Evolutionary conservation across 176 grass and related monocot genomes (phyloP).

Genomic region (Paspalum notatum): DNA sequence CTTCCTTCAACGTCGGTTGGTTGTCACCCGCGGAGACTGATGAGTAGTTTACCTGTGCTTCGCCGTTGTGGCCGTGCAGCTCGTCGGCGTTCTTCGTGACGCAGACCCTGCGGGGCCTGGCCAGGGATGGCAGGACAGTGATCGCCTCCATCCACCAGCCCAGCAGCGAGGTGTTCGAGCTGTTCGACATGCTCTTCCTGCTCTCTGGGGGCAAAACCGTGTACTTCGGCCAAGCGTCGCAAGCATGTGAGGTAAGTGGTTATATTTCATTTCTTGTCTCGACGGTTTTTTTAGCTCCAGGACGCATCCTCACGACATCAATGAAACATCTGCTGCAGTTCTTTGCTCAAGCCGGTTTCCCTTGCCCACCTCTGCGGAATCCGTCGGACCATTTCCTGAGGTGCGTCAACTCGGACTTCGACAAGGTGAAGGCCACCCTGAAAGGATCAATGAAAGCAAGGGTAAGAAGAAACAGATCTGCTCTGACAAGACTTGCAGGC

Average conservation of each 20-base stretch:
- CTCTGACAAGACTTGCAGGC: slow-evolving; percentile 1
- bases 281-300: neutral
- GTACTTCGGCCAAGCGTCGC: slow-evolving; percentile 85
- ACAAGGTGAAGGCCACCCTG: slow-evolving; percentile 98
- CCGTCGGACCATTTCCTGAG: slow-evolving; percentile 95
- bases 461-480: slow-evolving; percentile 46
- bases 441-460: slow-evolving; percentile 89
- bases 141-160: slow-evolving; percentile 97
- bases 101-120: slow-evolving; percentile 83
- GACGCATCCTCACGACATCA: neutral
- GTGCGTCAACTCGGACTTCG: slow-evolving; percentile 96
- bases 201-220: slow-evolving; percentile 96
- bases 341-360: slow-evolving; percentile 86
- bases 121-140: slow-evolving; percentile 93
- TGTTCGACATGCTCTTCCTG: slow-evolving; percentile 95
- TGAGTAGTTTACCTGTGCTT: neutral
- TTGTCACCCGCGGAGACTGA: no score
- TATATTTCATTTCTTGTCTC: neutral
- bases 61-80: slow-evolving; percentile 42
- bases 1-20: no score
- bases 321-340: slow-evolving; percentile 76
- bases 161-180: slow-evolving; percentile 97
- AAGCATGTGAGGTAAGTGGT: slow-evolving; percentile 73
- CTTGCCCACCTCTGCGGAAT: slow-evolving; percentile 84
- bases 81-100: slow-evolving; percentile 99